phyloP scores from a whole-genome alignment of 805 yeast genomes.

The Saturnispora quitensis region DNA sequence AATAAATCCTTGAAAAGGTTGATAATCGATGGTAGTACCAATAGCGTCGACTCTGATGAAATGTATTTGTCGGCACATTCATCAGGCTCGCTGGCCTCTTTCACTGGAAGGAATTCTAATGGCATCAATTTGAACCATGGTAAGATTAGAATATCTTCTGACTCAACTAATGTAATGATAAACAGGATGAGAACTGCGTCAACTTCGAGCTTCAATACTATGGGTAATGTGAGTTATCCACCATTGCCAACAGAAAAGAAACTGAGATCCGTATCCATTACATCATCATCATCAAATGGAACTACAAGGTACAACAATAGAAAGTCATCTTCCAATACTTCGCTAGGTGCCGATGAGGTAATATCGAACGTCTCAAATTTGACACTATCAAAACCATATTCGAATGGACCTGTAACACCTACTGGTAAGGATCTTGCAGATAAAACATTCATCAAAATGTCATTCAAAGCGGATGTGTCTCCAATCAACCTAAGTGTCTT shows the following conservation, averaged over 20 bases:
- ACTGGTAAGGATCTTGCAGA: constrained; percentile 3
- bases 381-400: constrained; percentile 11
- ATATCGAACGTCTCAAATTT: constrained; percentile 13
- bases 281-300: constrained; percentile 1
- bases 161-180: constrained; percentile 17
- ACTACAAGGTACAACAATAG: constrained; percentile 1
- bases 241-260: constrained; percentile 23
- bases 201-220: constrained; percentile 16
- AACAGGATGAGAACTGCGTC: constrained; percentile 24
- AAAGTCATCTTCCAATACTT: constrained; percentile 9
- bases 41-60: constrained; percentile 6
- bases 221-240: constrained; percentile 16
- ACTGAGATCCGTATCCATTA: constrained; percentile 26
- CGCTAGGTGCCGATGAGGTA: constrained; percentile 10
- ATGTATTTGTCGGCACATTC: constrained; percentile 14
- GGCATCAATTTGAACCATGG: neutral
- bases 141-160: constrained; percentile 15
- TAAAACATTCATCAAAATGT: constrained; percentile 22
- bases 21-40: constrained; percentile 17
- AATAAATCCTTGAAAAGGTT: constrained; percentile 49
- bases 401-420: constrained; percentile 1
- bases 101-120: constrained; percentile 1
- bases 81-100: constrained; percentile 5
- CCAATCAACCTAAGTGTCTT: constrained; percentile 62
- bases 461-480: constrained; percentile 34